Percentiles rank a stretch among this genome's conserved stretches.
These are phyloP conservation scores for Apiospora rasikravindrae DNA, from an alignment of 2,329 filamentous ascomycete species.

Conservation along the genomic window DNA sequence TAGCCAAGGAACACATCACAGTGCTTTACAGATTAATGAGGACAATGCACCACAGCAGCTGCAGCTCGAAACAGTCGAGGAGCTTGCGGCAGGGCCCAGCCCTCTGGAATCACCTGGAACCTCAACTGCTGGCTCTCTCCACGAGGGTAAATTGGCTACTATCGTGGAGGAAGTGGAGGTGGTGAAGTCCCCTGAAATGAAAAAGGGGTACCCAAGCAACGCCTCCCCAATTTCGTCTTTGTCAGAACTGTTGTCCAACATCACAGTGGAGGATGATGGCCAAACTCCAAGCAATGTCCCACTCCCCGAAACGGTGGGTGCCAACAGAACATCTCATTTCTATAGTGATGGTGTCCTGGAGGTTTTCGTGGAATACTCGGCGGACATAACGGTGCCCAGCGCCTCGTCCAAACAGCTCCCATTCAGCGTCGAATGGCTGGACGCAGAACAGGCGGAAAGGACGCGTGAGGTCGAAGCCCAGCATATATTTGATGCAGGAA, in stretches of 20 bases:
- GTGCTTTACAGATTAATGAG: background rate
- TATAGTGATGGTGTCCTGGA: constrained; percentile 24
- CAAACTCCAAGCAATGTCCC: background rate
- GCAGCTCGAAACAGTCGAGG: too few relatives aligned
- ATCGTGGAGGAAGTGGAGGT: too few relatives aligned
- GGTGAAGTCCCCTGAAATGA: background rate
- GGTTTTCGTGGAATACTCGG: constrained; percentile 28
- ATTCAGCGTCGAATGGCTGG: background rate
- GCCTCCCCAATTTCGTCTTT: background rate
- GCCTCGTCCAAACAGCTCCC: background rate
- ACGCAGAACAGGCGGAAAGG: background rate
- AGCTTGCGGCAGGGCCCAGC: background rate
- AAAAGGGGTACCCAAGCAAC: background rate
- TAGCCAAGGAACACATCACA: background rate
- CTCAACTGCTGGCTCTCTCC: background rate
- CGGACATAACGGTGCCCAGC: background rate
- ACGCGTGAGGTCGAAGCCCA: background rate
- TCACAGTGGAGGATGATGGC: background rate
- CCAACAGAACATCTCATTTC: constrained; percentile 22
- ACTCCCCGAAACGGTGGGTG: background rate
- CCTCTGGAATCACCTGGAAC: background rate
- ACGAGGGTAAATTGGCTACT: background rate
- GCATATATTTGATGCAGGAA: background rate
- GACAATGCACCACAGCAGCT: too few relatives aligned
- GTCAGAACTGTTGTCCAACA: background rate